Evolutionary conservation across 2,329 filamentous ascomycete genomes (phyloP), one percentile per base, ranked within the genome.

Genomic region (Clarireedia monteithiana): DNA sequence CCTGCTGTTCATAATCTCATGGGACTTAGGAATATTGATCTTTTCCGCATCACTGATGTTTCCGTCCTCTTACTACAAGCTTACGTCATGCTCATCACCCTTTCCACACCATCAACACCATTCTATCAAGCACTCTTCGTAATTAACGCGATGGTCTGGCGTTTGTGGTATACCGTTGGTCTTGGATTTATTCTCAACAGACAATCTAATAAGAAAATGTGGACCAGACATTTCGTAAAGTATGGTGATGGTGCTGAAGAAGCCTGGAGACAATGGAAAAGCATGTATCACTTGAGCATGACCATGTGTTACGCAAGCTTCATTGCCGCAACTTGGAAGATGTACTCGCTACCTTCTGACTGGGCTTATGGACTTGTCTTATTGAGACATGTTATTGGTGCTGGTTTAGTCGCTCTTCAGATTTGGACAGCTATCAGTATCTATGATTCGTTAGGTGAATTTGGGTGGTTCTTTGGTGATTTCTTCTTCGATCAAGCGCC

Each of bases 391-490:
- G 88, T 96, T 26, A 69, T 97, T 36, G 94, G 94, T 45, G 77
- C 81, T 50, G 83, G 88, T 52, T 76, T 97, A 61, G 84, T 97
- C 58, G 84, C 87, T 10, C 79, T 99, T 50, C 94, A 99, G 67
- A 73, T 95, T 17, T 99, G 94, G 94, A 96, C 91, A 1, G 86
- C 90, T 1, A 77, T 88, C 62, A 96, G 91, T 70, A 91, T 97
- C 63, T 95, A 97, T 70, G 91, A 96, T 50, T 95, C 90, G 2
- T 82, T 99, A 0, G 94, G 94, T 56, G 94, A 99, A 68, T 99
- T 97, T 67, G 94, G 94, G 65, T 99, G 92, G 92, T 97, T 97
- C 77, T 97, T 91, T 68, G 94, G 94, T 17, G 94, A 99, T 70
- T 99, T 97, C 76, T 97, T 99, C 78, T 96, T 94, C 69, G 90